A percentile compares a stretch with the other conserved stretches of the same genome.
phyloP scores from a whole-genome alignment of 345 rosid species.

The Moricandia arvensis region DNA sequence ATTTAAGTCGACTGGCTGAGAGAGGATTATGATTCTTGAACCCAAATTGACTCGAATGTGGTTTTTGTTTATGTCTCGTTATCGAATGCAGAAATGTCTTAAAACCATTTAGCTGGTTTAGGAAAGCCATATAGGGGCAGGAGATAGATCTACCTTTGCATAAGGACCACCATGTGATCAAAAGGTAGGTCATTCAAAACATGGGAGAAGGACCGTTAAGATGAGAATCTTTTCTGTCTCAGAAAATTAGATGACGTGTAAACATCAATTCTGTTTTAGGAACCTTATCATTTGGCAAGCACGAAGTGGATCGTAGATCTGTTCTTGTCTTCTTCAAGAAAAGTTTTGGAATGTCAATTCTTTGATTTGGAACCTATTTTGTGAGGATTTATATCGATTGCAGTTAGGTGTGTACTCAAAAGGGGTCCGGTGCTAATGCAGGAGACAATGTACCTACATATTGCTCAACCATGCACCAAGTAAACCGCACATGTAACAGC shows the following conservation, averaged over 20 bases:
- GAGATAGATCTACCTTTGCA: neutral
- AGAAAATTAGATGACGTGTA: neutral
- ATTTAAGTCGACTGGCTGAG: no score
- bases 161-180: conserved; percentile 14
- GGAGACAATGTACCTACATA: conserved; percentile 71
- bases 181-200: conserved; percentile 10
- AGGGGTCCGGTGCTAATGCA: conserved; percentile 80
- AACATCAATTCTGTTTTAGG: neutral
- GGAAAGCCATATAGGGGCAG: neutral
- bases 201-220: conserved; percentile 6
- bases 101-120: neutral
- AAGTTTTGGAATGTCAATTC: neutral
- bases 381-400: neutral
- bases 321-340: neutral
- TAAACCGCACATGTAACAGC: conserved; percentile 31
- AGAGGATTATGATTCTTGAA: no score
- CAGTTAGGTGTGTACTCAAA: conserved; percentile 72
- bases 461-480: conserved; percentile 65
- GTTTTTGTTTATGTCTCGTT: neutral
- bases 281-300: neutral
- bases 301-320: neutral
- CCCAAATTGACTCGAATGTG: no score
- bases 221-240: neutral
- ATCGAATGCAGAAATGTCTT: neutral
- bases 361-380: neutral